These are phyloP conservation scores for Geranium brycei DNA, from an alignment of 345 rosid genomes.

Conservation along the genomic window DNA sequence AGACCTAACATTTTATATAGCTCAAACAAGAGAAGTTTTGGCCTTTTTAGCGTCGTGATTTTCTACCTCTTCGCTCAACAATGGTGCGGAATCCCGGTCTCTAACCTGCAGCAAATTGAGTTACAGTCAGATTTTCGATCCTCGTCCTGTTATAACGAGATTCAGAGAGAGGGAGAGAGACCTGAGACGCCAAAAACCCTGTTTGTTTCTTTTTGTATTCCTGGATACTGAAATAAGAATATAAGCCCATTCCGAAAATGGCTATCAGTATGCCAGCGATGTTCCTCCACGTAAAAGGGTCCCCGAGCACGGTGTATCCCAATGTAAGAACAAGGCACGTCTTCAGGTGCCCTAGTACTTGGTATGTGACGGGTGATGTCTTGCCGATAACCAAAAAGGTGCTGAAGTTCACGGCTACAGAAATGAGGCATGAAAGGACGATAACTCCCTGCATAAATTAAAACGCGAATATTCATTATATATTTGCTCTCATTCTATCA, in stretches of 20 bases:
- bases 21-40: neutral
- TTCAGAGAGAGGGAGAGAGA: constrained; percentile 7
- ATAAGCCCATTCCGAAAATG: constrained; percentile 78
- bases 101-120: neutral
- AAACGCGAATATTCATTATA: neutral
- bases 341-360: constrained; percentile 94
- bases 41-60: neutral
- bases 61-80: neutral
- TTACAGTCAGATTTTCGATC: neutral
- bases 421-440: constrained; percentile 65
- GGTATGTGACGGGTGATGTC: constrained; percentile 95
- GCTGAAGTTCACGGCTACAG: constrained; percentile 93
- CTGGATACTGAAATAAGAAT: constrained; percentile 74
- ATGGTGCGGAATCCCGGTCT: neutral
- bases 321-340: constrained; percentile 85
- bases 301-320: constrained; percentile 80
- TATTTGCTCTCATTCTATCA: too few species aligned
- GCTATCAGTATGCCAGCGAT: constrained; percentile 74
- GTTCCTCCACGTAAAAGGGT: constrained; percentile 81
- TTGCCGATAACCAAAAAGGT: constrained; percentile 94
- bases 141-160: too few species aligned
- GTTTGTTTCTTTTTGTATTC: constrained; percentile 74
- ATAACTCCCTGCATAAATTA: constrained; percentile 53
- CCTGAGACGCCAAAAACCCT: constrained; percentile 50
- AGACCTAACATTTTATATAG: neutral